Conservation (phyloP, 345 rosid genomes). For the Bruguiera parviflora region DNA sequence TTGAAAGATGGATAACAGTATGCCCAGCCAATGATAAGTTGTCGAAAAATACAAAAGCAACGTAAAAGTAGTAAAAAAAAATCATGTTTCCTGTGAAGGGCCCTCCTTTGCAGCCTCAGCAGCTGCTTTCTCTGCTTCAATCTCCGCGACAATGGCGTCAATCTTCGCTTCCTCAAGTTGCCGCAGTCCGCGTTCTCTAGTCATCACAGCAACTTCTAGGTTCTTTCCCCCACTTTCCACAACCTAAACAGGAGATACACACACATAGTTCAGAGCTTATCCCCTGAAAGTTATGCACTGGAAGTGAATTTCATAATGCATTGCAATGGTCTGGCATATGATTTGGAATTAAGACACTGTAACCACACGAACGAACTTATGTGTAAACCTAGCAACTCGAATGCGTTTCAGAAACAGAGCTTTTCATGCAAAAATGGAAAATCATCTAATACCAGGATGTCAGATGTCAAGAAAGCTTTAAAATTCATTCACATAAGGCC, state of each 20-base stretch:
- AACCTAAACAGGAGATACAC: conserved; percentile 39
- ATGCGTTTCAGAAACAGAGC: not conserved
- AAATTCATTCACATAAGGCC: not conserved
- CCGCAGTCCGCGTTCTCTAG: conserved; percentile 66
- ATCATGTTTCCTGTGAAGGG: conserved; percentile 38
- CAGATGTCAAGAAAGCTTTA: not conserved
- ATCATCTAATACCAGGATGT: not conserved
- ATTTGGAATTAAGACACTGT: no score
- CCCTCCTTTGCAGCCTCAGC: conserved; percentile 94
- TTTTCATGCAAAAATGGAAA: not conserved
- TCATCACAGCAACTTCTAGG: conserved; percentile 94
- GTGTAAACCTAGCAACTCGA: not conserved
- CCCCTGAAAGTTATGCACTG: no score
- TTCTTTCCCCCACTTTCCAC: conserved; percentile 98
- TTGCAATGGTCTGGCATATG: no score
- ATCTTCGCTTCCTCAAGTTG: conserved; percentile 91
- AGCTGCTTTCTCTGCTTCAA: conserved; percentile 94
- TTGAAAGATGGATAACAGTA: not conserved
- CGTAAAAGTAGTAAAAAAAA: not conserved
- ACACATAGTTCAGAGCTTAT: not conserved
- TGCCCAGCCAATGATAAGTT: not conserved
- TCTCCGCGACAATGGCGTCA: conserved; percentile 82
- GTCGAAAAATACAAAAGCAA: not conserved
- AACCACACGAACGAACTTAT: no score
- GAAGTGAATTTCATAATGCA: no score